Evolutionary conservation across 208 protist species (phyloP).

Genomic region (Leptomonas pyrrhocoris): DNA sequence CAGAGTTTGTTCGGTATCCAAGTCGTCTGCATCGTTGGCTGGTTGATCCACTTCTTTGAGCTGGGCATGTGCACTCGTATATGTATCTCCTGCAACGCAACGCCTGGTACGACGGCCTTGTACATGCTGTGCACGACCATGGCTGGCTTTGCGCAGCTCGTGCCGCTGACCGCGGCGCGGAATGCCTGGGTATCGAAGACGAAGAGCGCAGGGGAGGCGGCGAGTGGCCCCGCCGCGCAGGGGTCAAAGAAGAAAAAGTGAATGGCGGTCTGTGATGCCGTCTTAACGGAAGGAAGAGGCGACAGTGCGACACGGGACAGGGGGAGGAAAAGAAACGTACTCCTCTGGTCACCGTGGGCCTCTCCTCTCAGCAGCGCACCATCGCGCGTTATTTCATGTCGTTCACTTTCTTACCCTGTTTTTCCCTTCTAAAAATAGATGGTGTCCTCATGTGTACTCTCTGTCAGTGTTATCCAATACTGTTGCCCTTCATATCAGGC

Average conservation of each 20-base stretch:
- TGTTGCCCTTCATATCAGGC: no score
- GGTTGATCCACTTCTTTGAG: constrained; percentile 62
- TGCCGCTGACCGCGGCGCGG: constrained; percentile 37
- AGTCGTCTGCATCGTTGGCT: constrained; percentile 40
- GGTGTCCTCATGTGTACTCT: no score
- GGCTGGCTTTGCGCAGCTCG: constrained; percentile 60
- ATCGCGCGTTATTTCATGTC: no score
- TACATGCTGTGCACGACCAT: constrained; percentile 51
- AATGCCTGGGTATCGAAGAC: constrained; percentile 37
- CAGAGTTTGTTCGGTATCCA: constrained; percentile 43
- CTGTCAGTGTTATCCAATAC: no score
- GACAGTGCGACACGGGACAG: no score
- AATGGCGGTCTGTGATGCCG: no score
- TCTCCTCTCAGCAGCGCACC: no score
- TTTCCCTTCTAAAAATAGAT: no score
- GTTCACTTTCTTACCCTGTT: no score
- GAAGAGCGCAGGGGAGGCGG: neutral
- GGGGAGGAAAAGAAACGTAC: no score
- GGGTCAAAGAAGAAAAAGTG: neutral
- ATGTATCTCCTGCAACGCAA: constrained; percentile 47
- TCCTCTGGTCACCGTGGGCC: no score
- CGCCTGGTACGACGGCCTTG: constrained; percentile 16
- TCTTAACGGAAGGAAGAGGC: no score
- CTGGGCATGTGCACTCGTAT: constrained; percentile 52
- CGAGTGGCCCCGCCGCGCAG: neutral